phyloP scores from a whole-genome alignment of 345 rosid species.

The Euphorbia tirucalli region DNA sequence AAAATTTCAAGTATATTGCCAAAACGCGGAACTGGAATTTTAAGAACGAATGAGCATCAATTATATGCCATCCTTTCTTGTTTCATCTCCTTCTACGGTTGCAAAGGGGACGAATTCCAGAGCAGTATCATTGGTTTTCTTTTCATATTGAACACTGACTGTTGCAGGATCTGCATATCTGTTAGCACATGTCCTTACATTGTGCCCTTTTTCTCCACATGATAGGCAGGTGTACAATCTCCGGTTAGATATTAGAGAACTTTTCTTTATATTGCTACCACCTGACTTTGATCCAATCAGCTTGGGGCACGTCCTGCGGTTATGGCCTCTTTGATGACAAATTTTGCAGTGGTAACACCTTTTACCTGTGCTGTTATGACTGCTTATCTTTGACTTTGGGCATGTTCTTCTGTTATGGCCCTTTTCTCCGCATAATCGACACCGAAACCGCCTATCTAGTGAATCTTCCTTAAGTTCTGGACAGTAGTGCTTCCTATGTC shows the following conservation, averaged over 20 bases:
- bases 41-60: too few relatives aligned
- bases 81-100: background rate
- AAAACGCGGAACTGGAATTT: too few relatives aligned
- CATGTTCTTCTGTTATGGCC: slow-evolving; percentile 93
- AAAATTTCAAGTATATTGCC: too few relatives aligned
- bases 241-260: slow-evolving; percentile 8
- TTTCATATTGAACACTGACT: background rate
- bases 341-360: slow-evolving; percentile 43
- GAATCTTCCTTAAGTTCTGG: slow-evolving; percentile 54
- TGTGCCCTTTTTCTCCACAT: slow-evolving; percentile 50
- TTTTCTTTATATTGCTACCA: background rate
- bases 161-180: slow-evolving; percentile 12
- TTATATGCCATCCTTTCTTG: background rate
- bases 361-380: slow-evolving; percentile 25
- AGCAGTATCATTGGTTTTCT: background rate
- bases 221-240: slow-evolving; percentile 45
- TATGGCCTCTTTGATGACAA: slow-evolving; percentile 66
- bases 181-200: slow-evolving; percentile 50
- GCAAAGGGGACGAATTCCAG: background rate
- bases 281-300: slow-evolving; percentile 21
- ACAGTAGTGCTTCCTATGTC: slow-evolving; percentile 87
- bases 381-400: slow-evolving; percentile 32
- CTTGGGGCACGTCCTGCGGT: slow-evolving; percentile 61
- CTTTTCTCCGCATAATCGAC: slow-evolving; percentile 64
- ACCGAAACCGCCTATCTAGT: slow-evolving; percentile 50